Evolutionary conservation across 345 rosid genomes (phyloP).

Genomic region (Euphorbia lathyris): DNA sequence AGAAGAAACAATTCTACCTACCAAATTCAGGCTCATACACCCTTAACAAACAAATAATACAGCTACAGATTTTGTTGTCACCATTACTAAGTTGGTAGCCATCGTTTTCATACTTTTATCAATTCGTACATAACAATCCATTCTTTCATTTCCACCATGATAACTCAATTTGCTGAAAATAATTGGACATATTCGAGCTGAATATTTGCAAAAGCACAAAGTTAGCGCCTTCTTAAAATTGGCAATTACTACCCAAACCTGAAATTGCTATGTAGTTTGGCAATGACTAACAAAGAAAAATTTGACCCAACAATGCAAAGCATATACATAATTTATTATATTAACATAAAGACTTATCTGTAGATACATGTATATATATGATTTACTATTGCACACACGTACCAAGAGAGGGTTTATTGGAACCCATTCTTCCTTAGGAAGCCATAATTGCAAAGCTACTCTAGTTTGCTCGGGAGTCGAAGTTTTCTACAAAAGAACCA

Average conservation of each 20-base stretch:
- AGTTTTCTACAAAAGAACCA: constrained; percentile 47
- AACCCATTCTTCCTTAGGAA: constrained; percentile 93
- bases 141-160: not conserved
- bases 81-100: not conserved
- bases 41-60: not conserved
- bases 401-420: constrained; percentile 91
- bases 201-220: not conserved
- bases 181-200: not conserved
- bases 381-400: no score
- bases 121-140: no score
- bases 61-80: not conserved
- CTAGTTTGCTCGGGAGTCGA: constrained; percentile 87
- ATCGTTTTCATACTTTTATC: no score
- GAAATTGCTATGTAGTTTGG: no score
- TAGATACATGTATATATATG: no score
- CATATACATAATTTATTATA: no score
- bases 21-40: not conserved
- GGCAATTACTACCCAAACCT: not conserved
- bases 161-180: not conserved
- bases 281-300: no score
- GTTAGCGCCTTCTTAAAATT: not conserved
- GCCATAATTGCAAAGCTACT: constrained; percentile 79
- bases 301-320: no score
- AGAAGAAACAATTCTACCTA: not conserved
- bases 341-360: no score